Evolutionary conservation across 768 basidiomycete genomes (phyloP).

Genomic region (Auricularia auricula-judae): DNA sequence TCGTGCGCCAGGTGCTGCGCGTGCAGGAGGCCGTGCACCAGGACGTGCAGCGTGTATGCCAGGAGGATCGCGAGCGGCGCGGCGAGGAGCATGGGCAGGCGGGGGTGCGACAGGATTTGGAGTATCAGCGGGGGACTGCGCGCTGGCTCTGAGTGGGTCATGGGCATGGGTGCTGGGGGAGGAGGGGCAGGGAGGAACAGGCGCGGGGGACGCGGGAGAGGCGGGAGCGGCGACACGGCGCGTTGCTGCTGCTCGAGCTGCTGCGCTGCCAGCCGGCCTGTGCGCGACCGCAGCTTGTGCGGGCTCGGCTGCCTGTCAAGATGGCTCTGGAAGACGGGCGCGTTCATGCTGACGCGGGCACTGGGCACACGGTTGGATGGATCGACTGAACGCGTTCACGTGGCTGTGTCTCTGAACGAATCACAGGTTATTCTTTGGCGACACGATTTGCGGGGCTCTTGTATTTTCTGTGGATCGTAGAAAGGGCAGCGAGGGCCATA

Average conservation of each 20-base stretch:
- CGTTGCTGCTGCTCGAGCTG: not conserved
- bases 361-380: too few species aligned
- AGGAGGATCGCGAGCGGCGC: constrained; percentile 1
- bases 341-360: not conserved
- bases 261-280: not conserved
- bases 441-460: too few species aligned
- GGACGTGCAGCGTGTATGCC: not conserved
- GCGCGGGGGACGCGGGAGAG: not conserved
- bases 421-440: too few species aligned
- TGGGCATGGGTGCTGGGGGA: not conserved
- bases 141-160: not conserved
- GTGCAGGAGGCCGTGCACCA: not conserved
- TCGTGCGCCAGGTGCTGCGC: not conserved
- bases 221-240: not conserved
- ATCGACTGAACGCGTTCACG: too few species aligned
- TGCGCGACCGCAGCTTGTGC: not conserved
- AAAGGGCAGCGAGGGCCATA: too few species aligned
- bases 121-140: constrained; percentile 13
- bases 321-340: not conserved
- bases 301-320: not conserved
- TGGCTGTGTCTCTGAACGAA: too few species aligned
- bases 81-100: constrained; percentile 27
- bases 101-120: constrained; percentile 27
- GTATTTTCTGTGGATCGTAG: too few species aligned
- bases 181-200: not conserved